Base-by-base conservation (phyloP, 1,284 basidiomycete species). In the Singerocomus inundabilis region DNA sequence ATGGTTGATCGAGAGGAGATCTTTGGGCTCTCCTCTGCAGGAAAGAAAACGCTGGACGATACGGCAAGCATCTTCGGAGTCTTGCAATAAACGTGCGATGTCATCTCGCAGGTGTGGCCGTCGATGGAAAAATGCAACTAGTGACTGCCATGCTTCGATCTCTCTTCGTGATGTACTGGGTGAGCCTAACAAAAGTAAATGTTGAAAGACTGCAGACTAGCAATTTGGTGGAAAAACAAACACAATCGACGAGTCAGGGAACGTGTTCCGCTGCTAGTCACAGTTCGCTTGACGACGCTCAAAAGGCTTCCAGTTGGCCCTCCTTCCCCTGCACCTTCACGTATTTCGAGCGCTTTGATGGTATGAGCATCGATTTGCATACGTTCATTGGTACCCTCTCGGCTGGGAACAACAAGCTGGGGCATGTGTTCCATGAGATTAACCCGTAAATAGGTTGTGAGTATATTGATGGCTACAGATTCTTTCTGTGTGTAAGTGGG, bases 351-450 rank as follows among this genome's bases (percentile, higher is more conserved):
- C 8, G 90, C 88, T 59, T 87, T 88, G 60, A 96, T 84, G 1
- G 94, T 96, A 64, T 94, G 87, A 2, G 89, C 81, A 66, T 96
- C 93, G 52, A 96, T 93, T 60, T 92, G 88, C 90, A 95, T 93
- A 28, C 83, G 77, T 24, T 74, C 70, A n/a, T 73, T 67, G 2
- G 66, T 60, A 9, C 68, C 73, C 64, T 93, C 88, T 49, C 77
- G 80, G 44, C 72, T 78, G 0, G 91, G 90, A 13, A 71, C 65
- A 28, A 76, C 70, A 16, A 91, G 74, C 13, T 62, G 60, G 5
- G 91, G 91, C 84, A 91, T 91, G 56, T 84, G 77, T 45, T 93
- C 92, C 59, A 93, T 70, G 10, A 96, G 75, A 53, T 90, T 85
- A 36, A 74, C 75, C 57, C 77, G 77, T 44, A 96, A 76, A 64